A percentile compares a stretch with the other conserved stretches of the same genome.
phyloP scores from a whole-genome alignment of 805 yeast genomes.

The Cyberlindnera americana region DNA sequence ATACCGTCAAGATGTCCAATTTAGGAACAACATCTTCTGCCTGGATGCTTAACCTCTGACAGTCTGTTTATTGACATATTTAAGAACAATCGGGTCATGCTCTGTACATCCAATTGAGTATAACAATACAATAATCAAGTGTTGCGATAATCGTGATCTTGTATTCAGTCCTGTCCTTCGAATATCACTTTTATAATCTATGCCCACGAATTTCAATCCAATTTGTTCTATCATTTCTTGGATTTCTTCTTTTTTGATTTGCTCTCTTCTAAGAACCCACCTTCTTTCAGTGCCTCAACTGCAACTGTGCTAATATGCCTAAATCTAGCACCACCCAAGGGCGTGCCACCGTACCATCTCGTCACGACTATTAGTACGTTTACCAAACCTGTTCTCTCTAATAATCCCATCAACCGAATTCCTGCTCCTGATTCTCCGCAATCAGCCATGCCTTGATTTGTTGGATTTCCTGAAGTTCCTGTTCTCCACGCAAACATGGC shows the following conservation, averaged over 20 bases:
- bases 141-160: no score
- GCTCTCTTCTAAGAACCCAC: slow-evolving; percentile 27
- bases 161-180: no score
- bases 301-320: slow-evolving; percentile 60
- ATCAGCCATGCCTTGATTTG: slow-evolving; percentile 60
- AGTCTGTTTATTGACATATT: no score
- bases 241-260: not conserved
- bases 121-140: no score
- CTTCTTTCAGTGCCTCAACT: slow-evolving; percentile 44
- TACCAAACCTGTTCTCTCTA: slow-evolving; percentile 45
- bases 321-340: slow-evolving; percentile 69
- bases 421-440: slow-evolving; percentile 81
- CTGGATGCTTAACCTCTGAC: no score
- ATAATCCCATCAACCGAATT: slow-evolving; percentile 46
- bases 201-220: no score
- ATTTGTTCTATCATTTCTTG: slow-evolving; percentile 3
- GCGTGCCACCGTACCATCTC: slow-evolving; percentile 81
- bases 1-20: no score
- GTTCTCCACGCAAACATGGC: slow-evolving; percentile 71
- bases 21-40: no score
- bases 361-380: slow-evolving; percentile 67
- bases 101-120: no score
- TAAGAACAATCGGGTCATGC: no score
- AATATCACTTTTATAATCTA: no score
- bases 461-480: slow-evolving; percentile 8